Percentiles rank a stretch among this genome's conserved stretches.
Conservation (phyloP, 1,284 basidiomycete genomes). For the Leccinum pseudoinsigne region DNA sequence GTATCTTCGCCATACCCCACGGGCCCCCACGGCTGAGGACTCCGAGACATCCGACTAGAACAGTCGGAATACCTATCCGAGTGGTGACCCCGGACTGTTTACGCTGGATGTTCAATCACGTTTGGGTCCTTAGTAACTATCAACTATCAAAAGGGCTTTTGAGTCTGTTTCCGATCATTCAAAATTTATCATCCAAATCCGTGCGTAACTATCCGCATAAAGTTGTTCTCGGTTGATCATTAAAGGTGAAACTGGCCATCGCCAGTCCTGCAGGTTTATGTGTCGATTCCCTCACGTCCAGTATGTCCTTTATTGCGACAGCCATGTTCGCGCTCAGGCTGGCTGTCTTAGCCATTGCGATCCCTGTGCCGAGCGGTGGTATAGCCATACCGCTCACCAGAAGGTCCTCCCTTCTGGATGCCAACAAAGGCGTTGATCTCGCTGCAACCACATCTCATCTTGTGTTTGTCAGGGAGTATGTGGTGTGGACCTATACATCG, state of each 20-base stretch:
- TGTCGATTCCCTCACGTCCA: neutral
- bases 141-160: neutral
- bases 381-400: neutral
- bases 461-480: neutral
- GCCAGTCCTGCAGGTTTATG: neutral
- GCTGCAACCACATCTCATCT: neutral
- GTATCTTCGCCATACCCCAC: neutral
- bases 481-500: no score
- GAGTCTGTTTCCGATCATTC: neutral
- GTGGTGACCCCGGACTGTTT: neutral
- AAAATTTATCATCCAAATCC: neutral
- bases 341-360: neutral
- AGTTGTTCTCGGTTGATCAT: neutral
- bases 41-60: neutral
- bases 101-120: neutral
- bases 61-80: neutral
- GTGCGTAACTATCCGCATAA: neutral
- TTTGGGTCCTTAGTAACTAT: neutral
- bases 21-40: no score
- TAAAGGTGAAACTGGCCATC: neutral
- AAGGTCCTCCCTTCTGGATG: conserved; percentile 2
- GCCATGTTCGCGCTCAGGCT: neutral
- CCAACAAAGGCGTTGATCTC: neutral
- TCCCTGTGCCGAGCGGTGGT: neutral
- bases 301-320: neutral